These are phyloP conservation scores for Trichosporon sp. DNA, from an alignment of 1,284 basidiomycete genomes.

Conservation along the genomic window DNA sequence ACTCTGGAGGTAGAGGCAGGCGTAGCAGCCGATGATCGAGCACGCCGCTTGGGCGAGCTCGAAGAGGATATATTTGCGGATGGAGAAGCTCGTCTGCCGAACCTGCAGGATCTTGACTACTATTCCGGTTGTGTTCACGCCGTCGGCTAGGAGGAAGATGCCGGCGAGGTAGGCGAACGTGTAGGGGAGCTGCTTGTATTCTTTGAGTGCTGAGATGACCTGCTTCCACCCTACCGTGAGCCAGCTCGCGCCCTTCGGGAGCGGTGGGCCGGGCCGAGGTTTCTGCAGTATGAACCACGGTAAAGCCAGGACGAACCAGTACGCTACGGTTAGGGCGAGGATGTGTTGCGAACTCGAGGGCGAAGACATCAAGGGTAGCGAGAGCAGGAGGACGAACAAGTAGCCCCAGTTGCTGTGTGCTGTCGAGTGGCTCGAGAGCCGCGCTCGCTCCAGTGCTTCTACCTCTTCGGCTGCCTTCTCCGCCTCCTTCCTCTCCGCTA, in stretches of 20 bases:
- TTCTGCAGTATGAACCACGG: conserved; percentile 81
- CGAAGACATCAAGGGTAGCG: no score
- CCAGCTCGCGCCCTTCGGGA: conserved; percentile 66
- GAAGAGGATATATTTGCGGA: conserved; percentile 70
- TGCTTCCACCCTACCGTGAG: conserved; percentile 76
- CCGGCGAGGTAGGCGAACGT: conserved; percentile 69
- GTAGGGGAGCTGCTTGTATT: conserved; percentile 56
- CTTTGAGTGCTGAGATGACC: conserved; percentile 64
- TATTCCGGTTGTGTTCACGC: conserved; percentile 25
- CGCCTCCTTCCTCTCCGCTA: neutral
- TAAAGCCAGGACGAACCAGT: conserved; percentile 68
- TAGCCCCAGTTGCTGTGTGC: conserved; percentile 67
- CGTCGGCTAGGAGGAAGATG: conserved; percentile 61
- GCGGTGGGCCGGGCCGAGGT: conserved; percentile 62
- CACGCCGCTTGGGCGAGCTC: conserved; percentile 66
- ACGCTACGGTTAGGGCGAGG: conserved; percentile 54
- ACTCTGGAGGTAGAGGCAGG: conserved; percentile 73
- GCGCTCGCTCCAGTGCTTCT: conserved; percentile 74
- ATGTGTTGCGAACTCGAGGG: no score
- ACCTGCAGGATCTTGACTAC: conserved; percentile 55
- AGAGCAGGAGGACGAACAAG: conserved; percentile 60
- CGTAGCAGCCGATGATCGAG: conserved; percentile 55
- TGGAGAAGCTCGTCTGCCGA: conserved; percentile 64
- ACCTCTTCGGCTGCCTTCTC: conserved; percentile 54
- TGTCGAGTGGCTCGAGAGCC: conserved; percentile 74